Evolutionary conservation across 148 eudicot species (phyloP), one percentile per base, ranked within the genome.

Genomic region (Rhododendron kiyosumense): DNA sequence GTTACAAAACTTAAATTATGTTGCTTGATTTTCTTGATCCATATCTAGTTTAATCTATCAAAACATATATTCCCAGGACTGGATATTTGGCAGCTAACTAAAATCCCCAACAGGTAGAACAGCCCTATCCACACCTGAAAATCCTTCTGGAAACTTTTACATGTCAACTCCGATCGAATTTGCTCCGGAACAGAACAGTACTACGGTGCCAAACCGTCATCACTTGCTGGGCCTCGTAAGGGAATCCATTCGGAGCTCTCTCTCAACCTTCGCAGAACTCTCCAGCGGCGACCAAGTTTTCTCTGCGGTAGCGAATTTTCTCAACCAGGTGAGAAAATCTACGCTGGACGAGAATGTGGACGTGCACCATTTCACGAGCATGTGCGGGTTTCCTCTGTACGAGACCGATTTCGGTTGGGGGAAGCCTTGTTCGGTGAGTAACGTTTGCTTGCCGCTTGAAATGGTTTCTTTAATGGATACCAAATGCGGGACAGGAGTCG

Each of bases 391-490:
- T 14, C 36, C 61, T 7, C 12, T 79, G 11, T 79, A 79, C 3
- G 82, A 79, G 9, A 49, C 61, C 14, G 82, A 79, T 79, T 79
- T 79, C 17, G 82, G 82, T 5, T 79, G 61, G 61, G 82, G 82
- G 3, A 79, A 49, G 61, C 82, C 82, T 10, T 26, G 4, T 48
- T 18, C 26, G 41, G 38, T 79, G 12, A 48, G 38, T 28, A n/a
- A 4, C 11, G 82, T 15, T 14, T 24, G 59, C 15, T 2, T 26
- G 61, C 38, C 57, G 0, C 0, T 48, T 2, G 82, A 49, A 49
- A 10, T 79, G 20, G 20, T 14, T 26, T 34, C 30, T 78, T n/a
- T 78, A 18, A 24, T 78, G 17, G 79, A 76, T 38, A 41, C 45
- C 0, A 76, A 76, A 15, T 36, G 48, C 7, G 79, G 79, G 46